phyloP scores from a whole-genome alignment of 2,329 filamentous ascomycete species.

The Cytospora paraplurivora region DNA sequence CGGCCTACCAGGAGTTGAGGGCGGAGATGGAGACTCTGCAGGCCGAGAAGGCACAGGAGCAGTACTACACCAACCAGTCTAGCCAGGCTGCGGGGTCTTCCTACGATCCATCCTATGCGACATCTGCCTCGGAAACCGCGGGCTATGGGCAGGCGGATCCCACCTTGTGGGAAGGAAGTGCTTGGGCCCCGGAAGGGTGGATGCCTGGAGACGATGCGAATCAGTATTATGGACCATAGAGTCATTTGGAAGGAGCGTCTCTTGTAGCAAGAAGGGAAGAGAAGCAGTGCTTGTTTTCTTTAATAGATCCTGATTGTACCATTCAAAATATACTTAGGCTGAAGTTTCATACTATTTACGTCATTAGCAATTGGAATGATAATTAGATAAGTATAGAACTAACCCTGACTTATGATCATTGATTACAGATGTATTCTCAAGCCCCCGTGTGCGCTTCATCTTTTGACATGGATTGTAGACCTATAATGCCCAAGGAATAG shows the following conservation, averaged over 20 bases:
- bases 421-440: no score
- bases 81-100: slow-evolving; percentile 1
- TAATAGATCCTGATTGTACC: no score
- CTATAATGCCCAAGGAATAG: no score
- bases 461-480: no score
- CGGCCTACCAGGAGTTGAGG: slow-evolving; percentile 26
- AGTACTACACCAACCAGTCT: slow-evolving; percentile 17
- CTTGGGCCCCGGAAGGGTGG: slow-evolving; percentile 20
- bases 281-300: neutral
- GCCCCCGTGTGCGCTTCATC: no score
- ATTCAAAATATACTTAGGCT: no score
- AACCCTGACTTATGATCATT: no score
- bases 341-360: no score
- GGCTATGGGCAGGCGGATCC: neutral
- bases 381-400: no score
- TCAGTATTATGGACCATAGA: neutral
- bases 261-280: no score
- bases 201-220: neutral
- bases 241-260: neutral
- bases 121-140: neutral
- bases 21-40: slow-evolving; percentile 25
- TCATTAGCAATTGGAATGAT: no score
- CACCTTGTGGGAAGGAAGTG: slow-evolving; percentile 13
- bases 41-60: slow-evolving; percentile 25
- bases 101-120: slow-evolving; percentile 9